Evolutionary conservation across 257 asterid genomes (phyloP).

Genomic region (Gentiana straminea): DNA sequence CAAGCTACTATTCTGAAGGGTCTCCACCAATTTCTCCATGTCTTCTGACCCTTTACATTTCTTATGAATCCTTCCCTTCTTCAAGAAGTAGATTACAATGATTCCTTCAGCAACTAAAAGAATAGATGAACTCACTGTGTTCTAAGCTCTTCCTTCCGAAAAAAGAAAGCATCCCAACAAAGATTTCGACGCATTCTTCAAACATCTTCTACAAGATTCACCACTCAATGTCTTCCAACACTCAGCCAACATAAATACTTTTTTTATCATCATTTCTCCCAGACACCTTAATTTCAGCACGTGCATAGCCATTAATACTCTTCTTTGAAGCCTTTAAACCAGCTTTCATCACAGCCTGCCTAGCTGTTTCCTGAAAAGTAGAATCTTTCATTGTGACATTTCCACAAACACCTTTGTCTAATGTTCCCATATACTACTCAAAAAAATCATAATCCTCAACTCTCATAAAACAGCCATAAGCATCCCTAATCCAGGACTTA

Average conservation of each 20-base stretch:
- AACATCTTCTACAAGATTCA: constrained; percentile 25
- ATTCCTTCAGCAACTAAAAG: constrained; percentile 36
- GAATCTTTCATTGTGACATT: constrained; percentile 16
- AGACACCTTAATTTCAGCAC: constrained; percentile 17
- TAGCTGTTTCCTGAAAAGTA: too few species aligned
- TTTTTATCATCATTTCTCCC: constrained; percentile 17
- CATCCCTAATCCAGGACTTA: too few species aligned
- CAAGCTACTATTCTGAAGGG: constrained; percentile 75
- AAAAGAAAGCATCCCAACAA: constrained; percentile 33
- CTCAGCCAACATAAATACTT: constrained; percentile 30
- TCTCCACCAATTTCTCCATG: constrained; percentile 53
- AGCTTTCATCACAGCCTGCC: constrained; percentile 10
- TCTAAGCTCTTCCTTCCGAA: constrained; percentile 36
- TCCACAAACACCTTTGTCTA: constrained; percentile 25
- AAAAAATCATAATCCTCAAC: constrained; percentile 57
- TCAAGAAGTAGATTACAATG: constrained; percentile 47
- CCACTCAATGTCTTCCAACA: constrained; percentile 31
- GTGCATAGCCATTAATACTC: constrained; percentile 12
- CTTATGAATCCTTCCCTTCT: constrained; percentile 38
- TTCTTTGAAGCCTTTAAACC: constrained; percentile 18
- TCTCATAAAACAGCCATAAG: constrained; percentile 74
- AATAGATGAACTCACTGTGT: constrained; percentile 41
- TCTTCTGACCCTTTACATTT: constrained; percentile 68
- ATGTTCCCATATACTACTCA: constrained; percentile 32
- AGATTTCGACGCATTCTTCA: constrained; percentile 28